Percentiles rank a stretch among this genome's conserved stretches.
Evolutionary conservation across 2,329 filamentous ascomycete genomes (phyloP).

Genomic region (Alternaria tenuissima): DNA sequence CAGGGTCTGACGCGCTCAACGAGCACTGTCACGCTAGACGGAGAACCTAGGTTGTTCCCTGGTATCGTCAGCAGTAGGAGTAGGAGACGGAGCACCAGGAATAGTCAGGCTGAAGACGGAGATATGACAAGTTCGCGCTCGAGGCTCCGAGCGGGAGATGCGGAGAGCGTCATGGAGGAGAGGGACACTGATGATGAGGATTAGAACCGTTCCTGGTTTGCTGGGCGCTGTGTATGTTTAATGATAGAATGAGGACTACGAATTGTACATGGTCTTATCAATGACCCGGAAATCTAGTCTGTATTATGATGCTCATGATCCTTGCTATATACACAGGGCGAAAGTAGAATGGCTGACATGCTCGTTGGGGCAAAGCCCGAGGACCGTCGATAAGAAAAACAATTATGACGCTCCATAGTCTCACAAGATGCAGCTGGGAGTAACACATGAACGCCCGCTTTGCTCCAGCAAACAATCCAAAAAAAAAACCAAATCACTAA

Average conservation of each 20-base stretch:
- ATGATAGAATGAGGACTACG: background rate
- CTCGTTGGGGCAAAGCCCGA: background rate
- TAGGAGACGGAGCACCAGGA: constrained; percentile 45
- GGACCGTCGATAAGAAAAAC: background rate
- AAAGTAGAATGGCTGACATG: background rate
- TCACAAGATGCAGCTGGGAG: background rate
- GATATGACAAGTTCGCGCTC: constrained; percentile 17
- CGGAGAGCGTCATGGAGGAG: constrained; percentile 18
- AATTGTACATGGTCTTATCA: background rate
- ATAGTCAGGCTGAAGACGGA: constrained; percentile 30
- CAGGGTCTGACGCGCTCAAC: constrained; percentile 31
- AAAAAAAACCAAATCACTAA: too few species aligned
- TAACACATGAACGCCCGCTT: constrained; percentile 10
- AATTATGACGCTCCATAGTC: background rate
- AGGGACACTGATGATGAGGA: constrained; percentile 22
- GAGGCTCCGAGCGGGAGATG: constrained; percentile 13
- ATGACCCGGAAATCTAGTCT: background rate
- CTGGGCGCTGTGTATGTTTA: background rate
- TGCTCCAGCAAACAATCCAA: background rate
- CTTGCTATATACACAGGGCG: background rate
- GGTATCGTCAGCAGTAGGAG: constrained; percentile 66
- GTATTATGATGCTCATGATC: background rate
- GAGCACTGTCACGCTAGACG: constrained; percentile 49
- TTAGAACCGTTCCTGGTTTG: background rate
- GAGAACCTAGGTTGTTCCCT: constrained; percentile 75